Percentiles rank a stretch among this genome's conserved stretches.
phyloP scores from a whole-genome alignment of 2,329 filamentous ascomycete genomes.

The Xylaria sp. region DNA sequence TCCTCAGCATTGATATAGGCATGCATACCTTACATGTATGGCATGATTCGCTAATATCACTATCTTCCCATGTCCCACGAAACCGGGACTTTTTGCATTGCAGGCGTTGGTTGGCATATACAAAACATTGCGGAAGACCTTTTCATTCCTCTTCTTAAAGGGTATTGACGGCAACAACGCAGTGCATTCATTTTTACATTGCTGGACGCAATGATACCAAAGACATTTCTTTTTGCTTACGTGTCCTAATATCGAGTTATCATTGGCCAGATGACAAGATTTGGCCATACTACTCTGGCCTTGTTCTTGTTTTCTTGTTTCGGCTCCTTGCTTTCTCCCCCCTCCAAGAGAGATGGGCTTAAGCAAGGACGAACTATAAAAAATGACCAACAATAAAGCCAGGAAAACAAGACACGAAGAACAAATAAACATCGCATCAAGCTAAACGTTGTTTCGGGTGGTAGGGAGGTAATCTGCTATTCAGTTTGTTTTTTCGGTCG shows the following conservation, averaged over 20 bases:
- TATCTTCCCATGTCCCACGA: conserved; percentile 28
- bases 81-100: conserved; percentile 41
- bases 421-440: not conserved
- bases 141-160: conserved; percentile 22
- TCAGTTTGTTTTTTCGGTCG: conserved; percentile 6
- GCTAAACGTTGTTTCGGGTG: not conserved
- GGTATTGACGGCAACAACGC: conserved; percentile 28
- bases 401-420: not conserved
- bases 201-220: conserved; percentile 38
- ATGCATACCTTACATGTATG: conserved; percentile 29
- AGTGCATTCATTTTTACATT: conserved; percentile 37
- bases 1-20: conserved; percentile 23
- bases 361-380: not conserved
- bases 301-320: no score
- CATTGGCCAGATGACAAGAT: conserved; percentile 6
- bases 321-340: no score
- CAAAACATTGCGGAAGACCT: conserved; percentile 35
- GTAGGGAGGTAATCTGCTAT: not conserved
- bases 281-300: conserved; percentile 25
- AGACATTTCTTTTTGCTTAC: conserved; percentile 32
- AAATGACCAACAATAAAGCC: not conserved
- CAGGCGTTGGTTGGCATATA: conserved; percentile 41
- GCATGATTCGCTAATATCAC: conserved; percentile 35
- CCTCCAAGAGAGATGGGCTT: not conserved
- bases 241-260: conserved; percentile 33